These are phyloP conservation scores for Odontarrhena argentea DNA, from an alignment of 345 rosid species.

Conservation along the genomic window DNA sequence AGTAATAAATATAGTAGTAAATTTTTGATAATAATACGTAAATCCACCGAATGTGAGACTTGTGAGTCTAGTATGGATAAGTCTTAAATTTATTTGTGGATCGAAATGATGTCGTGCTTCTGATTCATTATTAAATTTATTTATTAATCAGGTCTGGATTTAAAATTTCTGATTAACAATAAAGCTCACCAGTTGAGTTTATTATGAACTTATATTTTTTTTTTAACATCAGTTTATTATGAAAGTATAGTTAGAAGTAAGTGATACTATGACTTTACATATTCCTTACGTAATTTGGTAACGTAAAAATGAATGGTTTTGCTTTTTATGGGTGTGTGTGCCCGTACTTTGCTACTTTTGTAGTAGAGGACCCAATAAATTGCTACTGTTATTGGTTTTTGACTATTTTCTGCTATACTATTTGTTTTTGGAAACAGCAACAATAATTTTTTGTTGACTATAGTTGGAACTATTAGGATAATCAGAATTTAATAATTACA, in stretches of 20 bases:
- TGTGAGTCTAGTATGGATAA: no score
- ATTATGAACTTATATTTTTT: no score
- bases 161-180: background rate
- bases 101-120: no score
- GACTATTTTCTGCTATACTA: background rate
- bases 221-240: no score
- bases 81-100: no score
- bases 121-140: no score
- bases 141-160: no score
- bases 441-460: constrained; percentile 30
- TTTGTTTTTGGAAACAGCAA: background rate
- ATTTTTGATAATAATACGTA: background rate
- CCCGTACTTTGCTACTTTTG: background rate
- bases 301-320: background rate
- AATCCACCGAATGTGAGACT: no score
- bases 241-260: background rate
- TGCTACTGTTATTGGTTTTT: background rate
- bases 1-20: no score
- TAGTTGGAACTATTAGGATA: constrained; percentile 6
- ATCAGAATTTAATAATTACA: constrained; percentile 16
- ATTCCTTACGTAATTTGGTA: background rate
- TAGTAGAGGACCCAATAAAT: constrained; percentile 3
- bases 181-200: no score
- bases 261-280: background rate
- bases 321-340: constrained; percentile 1